Percentiles rank a stretch among this genome's conserved stretches.
Evolutionary conservation across 371 early-diverging fungal genomes (phyloP).

Genomic region (Rhizopus microsporus): DNA sequence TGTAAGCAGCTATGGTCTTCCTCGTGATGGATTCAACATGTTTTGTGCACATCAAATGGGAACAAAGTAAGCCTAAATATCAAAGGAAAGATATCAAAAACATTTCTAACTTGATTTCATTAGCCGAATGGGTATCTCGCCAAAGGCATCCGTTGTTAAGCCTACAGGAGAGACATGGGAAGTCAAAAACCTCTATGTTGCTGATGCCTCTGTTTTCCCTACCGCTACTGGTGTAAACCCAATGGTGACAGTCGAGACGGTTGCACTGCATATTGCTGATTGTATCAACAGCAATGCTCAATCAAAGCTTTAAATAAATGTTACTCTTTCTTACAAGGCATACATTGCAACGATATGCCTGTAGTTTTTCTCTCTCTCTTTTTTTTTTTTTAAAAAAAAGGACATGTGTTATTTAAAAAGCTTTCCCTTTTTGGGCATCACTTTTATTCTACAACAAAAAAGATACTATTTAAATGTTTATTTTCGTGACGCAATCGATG

Average conservation of each 20-base stretch:
- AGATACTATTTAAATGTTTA: too few relatives aligned
- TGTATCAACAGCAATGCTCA: conserved; percentile 13
- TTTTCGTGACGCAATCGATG: background rate
- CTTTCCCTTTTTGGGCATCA: too few relatives aligned
- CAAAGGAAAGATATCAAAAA: conserved; percentile 3
- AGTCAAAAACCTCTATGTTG: conserved; percentile 69
- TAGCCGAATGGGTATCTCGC: conserved; percentile 68
- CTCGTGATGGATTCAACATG: conserved; percentile 32
- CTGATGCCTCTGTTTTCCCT: conserved; percentile 75
- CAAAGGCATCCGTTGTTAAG: conserved; percentile 60
- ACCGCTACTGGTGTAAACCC: conserved; percentile 78
- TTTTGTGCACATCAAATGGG: conserved; percentile 71
- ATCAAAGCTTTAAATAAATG: conserved; percentile 19
- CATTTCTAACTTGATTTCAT: background rate
- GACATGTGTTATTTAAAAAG: too few relatives aligned
- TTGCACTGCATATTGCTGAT: conserved; percentile 40
- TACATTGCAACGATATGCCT: background rate
- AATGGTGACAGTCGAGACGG: conserved; percentile 64
- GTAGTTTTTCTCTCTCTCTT: background rate
- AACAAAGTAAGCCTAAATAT: conserved; percentile 40
- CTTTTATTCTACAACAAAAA: too few relatives aligned
- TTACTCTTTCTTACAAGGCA: background rate
- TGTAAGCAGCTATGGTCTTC: conserved; percentile 32
- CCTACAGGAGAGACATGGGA: conserved; percentile 80
- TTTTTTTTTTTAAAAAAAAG: background rate